phyloP scores from a whole-genome alignment of 169 alveolate genomes.

The Plasmodium chabaudi region DNA sequence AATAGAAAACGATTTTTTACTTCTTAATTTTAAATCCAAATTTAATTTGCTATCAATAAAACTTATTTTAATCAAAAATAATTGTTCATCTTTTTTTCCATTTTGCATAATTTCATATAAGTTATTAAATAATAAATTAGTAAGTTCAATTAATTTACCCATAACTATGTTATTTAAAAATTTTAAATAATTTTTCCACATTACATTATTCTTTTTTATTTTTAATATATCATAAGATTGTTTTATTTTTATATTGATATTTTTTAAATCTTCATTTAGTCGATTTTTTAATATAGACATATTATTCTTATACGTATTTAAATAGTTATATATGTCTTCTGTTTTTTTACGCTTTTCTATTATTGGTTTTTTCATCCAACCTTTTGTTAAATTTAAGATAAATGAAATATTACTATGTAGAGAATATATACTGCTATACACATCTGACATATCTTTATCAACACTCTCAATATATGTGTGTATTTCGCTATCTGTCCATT shows the following conservation, averaged over 20 bases:
- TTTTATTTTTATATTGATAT: conserved; percentile 87
- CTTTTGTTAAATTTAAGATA: conserved; percentile 34
- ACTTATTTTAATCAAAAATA: conserved; percentile 46
- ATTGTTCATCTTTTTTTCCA: conserved; percentile 33
- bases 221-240: conserved; percentile 90
- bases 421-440: conserved; percentile 33
- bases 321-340: conserved; percentile 75
- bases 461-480: conserved; percentile 38
- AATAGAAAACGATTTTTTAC: conserved; percentile 34
- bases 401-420: conserved; percentile 41
- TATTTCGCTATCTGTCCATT: conserved; percentile 61
- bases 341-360: conserved; percentile 88
- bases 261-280: conserved; percentile 85
- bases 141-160: conserved; percentile 79
- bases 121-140: conserved; percentile 32
- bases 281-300: conserved; percentile 78
- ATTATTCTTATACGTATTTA: conserved; percentile 82
- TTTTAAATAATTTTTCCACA: conserved; percentile 92
- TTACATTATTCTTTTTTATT: conserved; percentile 87
- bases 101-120: conserved; percentile 25
- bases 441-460: conserved; percentile 68
- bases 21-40: conserved; percentile 51
- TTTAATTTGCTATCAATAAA: conserved; percentile 31
- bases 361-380: conserved; percentile 77
- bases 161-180: conserved; percentile 88